These are phyloP conservation scores for Clonostachys rhizophaga DNA, from an alignment of 2,329 filamentous ascomycete species.

Conservation along the genomic window DNA sequence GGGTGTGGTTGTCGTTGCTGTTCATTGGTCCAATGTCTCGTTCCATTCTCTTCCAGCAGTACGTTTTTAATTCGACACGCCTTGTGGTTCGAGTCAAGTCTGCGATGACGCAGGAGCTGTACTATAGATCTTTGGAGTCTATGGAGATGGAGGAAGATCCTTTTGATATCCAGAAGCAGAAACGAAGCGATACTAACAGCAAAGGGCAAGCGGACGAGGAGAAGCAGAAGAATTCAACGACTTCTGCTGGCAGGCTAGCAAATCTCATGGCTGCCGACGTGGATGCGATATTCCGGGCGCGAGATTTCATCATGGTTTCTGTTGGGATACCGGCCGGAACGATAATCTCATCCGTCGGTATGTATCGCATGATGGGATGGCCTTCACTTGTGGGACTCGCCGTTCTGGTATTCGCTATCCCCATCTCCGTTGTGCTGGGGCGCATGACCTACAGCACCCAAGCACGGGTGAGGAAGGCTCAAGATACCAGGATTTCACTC, in stretches of 20 bases:
- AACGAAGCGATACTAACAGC: neutral
- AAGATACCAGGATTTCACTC: constrained; percentile 51
- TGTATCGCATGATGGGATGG: constrained; percentile 51
- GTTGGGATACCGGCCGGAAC: constrained; percentile 42
- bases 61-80: constrained; percentile 53
- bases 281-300: constrained; percentile 45
- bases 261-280: constrained; percentile 57
- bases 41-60: constrained; percentile 49
- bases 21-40: constrained; percentile 43
- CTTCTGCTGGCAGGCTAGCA: constrained; percentile 44
- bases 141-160: constrained; percentile 54
- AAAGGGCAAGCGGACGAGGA: constrained; percentile 15
- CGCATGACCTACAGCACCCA: constrained; percentile 44
- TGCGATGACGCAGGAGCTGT: constrained; percentile 53
- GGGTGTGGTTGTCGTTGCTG: constrained; percentile 48
- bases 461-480: constrained; percentile 46
- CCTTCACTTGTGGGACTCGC: constrained; percentile 45
- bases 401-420: constrained; percentile 39
- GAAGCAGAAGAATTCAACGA: constrained; percentile 21
- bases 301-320: constrained; percentile 42
- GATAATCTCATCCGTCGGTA: constrained; percentile 39
- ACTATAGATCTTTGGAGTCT: constrained; percentile 47
- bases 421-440: constrained; percentile 44
- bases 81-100: constrained; percentile 51
- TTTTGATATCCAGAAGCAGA: constrained; percentile 21